These are phyloP conservation scores for Amanita polypyramis DNA, from an alignment of 768 basidiomycete species.

Conservation along the genomic window DNA sequence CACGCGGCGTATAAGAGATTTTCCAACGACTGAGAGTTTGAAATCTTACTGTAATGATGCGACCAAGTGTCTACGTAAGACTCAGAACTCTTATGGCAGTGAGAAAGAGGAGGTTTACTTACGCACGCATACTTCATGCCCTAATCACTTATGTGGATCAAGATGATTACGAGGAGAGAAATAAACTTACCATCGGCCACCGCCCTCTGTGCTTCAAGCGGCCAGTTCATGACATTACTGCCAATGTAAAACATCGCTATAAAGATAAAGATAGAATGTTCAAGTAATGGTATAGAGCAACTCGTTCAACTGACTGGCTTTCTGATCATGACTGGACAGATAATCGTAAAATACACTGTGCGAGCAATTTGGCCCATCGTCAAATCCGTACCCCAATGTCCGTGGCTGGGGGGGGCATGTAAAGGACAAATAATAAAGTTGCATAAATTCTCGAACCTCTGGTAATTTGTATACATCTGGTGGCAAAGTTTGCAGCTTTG, in stretches of 20 bases:
- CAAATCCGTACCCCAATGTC: slow-evolving; percentile 51
- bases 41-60: slow-evolving; percentile 38
- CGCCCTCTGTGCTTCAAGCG: slow-evolving; percentile 43
- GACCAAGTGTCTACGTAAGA: slow-evolving; percentile 37
- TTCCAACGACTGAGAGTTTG: not conserved
- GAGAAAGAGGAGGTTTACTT: slow-evolving; percentile 18
- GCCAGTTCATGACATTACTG: slow-evolving; percentile 46
- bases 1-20: not conserved
- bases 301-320: slow-evolving; percentile 36
- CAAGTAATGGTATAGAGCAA: not conserved
- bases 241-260: slow-evolving; percentile 56
- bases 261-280: slow-evolving; percentile 2
- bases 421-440: not conserved
- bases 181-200: slow-evolving; percentile 32
- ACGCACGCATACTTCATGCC: slow-evolving; percentile 54
- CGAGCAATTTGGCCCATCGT: slow-evolving; percentile 57
- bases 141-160: slow-evolving; percentile 13
- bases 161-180: not conserved
- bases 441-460: slow-evolving; percentile 24
- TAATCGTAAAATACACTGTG: slow-evolving; percentile 56
- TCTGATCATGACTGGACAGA: slow-evolving; percentile 40
- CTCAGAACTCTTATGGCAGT: slow-evolving; percentile 2
- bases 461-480: slow-evolving; percentile 36
- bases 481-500: slow-evolving; percentile 33
- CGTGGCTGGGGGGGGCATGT: slow-evolving; percentile 25